phyloP scores from a whole-genome alignment of 768 basidiomycete genomes.

The Tylopilus intermedius region DNA sequence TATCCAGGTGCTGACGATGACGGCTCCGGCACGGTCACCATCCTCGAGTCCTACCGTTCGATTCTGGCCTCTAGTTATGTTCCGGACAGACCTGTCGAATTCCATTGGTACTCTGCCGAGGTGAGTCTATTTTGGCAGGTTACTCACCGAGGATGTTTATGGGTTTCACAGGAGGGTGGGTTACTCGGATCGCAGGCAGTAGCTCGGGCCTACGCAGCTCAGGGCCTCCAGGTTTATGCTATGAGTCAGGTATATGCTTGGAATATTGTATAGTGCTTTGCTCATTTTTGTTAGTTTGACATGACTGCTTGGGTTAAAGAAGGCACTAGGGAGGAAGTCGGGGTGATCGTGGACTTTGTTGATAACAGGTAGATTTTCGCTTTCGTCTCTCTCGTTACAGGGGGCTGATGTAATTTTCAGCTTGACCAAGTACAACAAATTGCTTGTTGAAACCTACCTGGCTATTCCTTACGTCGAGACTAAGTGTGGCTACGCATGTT shows the following conservation, averaged over 20 bases:
- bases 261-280: background rate
- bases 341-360: conserved; percentile 80
- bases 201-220: conserved; percentile 62
- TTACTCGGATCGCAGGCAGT: conserved; percentile 89
- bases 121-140: conserved; percentile 14
- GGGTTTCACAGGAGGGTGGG: conserved; percentile 55
- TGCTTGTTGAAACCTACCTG: conserved; percentile 69
- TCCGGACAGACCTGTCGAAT: conserved; percentile 41
- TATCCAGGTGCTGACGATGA: conserved; percentile 39
- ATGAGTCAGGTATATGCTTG: conserved; percentile 29
- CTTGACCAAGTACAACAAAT: conserved; percentile 75
- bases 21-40: conserved; percentile 42
- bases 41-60: conserved; percentile 41
- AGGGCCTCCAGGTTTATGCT: conserved; percentile 19
- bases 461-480: conserved; percentile 80
- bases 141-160: background rate
- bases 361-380: conserved; percentile 48
- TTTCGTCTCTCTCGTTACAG: conserved; percentile 18
- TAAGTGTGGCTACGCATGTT: conserved; percentile 91
- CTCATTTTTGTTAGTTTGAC: conserved; percentile 60
- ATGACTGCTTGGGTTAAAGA: conserved; percentile 94
- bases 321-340: conserved; percentile 73
- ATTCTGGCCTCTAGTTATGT: conserved; percentile 39
- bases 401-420: conserved; percentile 34
- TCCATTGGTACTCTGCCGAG: conserved; percentile 48